Base-by-base conservation (phyloP, 2,329 filamentous ascomycete species). In the Aspergillus nomiae region DNA sequence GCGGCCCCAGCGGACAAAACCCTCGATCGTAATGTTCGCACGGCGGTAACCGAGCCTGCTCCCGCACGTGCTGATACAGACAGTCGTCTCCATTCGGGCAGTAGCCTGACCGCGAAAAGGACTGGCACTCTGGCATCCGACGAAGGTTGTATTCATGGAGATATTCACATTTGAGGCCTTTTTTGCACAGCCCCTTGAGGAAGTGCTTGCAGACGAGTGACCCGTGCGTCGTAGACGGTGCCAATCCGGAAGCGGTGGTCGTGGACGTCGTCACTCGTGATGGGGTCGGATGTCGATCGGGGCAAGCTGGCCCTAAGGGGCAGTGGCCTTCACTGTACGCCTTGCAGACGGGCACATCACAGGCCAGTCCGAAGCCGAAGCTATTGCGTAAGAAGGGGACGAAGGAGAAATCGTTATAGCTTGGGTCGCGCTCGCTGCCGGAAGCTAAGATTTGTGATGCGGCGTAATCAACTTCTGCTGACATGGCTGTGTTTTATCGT, bases 101-200 rank as follows among this genome's bases (percentile, higher is more conserved):
- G 77, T 96, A 97, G 61, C 92, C 92, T 75, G 95, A 96, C 65
- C 93, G 87, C 62, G 93, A 89, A 80, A 94, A 98, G 80, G 97
- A 96, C 74, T 96, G 96, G 82, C 95, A 99, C 82, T 98, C 95
- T 66, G 95, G 94, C 92, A 98, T 98, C 79, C 95, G 94, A 67
- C 95, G 89, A 70, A 99, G 86, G 81, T 99, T 98, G 84, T 97
- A 99, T 81, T 98, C 95, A 84, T 99, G 95, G 56, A 98, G 84
- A 74, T 98, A 99, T 82, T 99, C 95, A 88, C 95, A 99, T 70
- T 89, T 88, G 75, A 97, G 90, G 72, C 94, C 95, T 81, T 98
- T 98, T 77, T 99, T 99, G 85, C 95, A 99, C 24, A 99, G 87
- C 0, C 94, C 94, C 68, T 96, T 92, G 74, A 98, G 89, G 89